These are phyloP conservation scores for Mortierella sp. DNA, from an alignment of 371 early-diverging fungal genomes.

Conservation along the genomic window DNA sequence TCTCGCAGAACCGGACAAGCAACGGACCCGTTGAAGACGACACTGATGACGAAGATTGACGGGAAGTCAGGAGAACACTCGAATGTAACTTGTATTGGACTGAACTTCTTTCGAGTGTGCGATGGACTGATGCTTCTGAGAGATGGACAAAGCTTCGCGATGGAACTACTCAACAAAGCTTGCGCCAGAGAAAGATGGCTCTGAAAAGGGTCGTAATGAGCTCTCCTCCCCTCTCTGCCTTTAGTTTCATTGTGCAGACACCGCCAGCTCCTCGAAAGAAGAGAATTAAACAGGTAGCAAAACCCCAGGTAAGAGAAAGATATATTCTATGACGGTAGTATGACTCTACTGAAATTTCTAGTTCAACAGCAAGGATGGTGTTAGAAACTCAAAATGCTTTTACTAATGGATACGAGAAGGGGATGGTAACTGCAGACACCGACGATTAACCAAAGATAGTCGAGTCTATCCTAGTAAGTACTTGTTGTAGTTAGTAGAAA, in stretches of 20 bases:
- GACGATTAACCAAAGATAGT: no score
- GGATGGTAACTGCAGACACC: no score
- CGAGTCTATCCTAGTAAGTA: no score
- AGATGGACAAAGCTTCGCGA: background rate
- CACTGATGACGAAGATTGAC: slow-evolving; percentile 1
- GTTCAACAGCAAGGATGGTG: background rate
- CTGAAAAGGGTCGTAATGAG: background rate
- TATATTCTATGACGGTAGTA: no score
- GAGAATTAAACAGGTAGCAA: no score
- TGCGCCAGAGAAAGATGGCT: background rate
- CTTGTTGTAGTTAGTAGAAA: no score
- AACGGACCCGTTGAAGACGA: background rate
- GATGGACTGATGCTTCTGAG: background rate
- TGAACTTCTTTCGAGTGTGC: background rate
- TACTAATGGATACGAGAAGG: background rate
- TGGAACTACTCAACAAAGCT: background rate
- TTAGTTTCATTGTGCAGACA: no score
- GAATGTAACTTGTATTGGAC: background rate
- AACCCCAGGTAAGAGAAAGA: no score
- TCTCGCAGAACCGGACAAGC: background rate
- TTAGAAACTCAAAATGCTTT: background rate
- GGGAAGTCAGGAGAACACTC: background rate
- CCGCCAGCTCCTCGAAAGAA: no score
- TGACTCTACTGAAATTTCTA: no score
- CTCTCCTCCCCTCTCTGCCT: background rate